Evolutionary conservation across 441 rosid genomes (phyloP).

Genomic region (Pelargonium australe): DNA sequence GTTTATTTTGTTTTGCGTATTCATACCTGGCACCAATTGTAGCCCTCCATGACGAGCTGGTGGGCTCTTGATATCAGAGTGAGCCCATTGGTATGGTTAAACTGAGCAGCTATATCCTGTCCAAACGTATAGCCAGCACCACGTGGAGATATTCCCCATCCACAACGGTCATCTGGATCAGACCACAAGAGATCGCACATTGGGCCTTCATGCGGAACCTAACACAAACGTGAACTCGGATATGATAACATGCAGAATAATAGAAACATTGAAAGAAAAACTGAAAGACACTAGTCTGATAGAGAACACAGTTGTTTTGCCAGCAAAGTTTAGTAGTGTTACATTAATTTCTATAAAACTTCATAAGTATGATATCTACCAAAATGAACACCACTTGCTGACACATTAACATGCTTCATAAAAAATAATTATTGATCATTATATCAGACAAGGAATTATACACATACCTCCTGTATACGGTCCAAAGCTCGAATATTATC

Average conservation of each 20-base stretch:
- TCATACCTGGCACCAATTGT: conserved; percentile 59
- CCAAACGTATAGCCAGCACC: conserved; percentile 4
- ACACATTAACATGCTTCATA: too few relatives aligned
- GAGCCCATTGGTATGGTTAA: conserved; percentile 19
- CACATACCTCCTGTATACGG: conserved; percentile 92
- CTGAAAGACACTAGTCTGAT: background rate
- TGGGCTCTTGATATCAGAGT: conserved; percentile 20
- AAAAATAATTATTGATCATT: too few relatives aligned
- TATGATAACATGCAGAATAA: too few relatives aligned
- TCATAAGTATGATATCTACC: too few relatives aligned
- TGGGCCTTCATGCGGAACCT: conserved; percentile 13
- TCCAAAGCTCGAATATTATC: conserved; percentile 93
- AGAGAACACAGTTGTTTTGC: background rate
- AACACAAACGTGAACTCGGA: too few relatives aligned
- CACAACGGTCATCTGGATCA: conserved; percentile 15
- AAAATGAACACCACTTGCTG: too few relatives aligned
- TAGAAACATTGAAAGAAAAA: background rate
- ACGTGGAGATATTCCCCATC: conserved; percentile 11
- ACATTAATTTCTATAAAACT: too few relatives aligned
- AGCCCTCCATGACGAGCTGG: conserved; percentile 24
- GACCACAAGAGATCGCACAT: conserved; percentile 16
- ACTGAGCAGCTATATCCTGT: conserved; percentile 13
- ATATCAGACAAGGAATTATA: background rate
- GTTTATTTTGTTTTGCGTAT: background rate
- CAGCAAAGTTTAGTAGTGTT: too few relatives aligned